A percentile compares a stretch with the other conserved stretches of the same genome.
Evolutionary conservation across 306 rosid species (phyloP).

Genomic region (Prosopis cineraria): DNA sequence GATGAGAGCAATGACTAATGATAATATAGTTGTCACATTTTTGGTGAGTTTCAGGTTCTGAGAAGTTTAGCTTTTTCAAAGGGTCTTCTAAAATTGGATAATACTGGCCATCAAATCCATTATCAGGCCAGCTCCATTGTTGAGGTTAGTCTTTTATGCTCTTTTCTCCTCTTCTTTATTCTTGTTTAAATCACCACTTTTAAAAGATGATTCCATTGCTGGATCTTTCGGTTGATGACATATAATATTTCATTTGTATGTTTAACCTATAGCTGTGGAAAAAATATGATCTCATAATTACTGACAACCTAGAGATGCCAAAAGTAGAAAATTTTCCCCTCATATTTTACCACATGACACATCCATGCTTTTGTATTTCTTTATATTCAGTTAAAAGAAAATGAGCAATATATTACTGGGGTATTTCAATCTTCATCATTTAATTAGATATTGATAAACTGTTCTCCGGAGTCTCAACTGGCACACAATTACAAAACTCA

Average conservation of each 20-base stretch:
- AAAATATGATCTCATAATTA: background rate
- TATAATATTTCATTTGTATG: background rate
- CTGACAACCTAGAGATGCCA: background rate
- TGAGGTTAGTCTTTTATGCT: conserved; percentile 47
- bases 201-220: background rate
- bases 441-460: background rate
- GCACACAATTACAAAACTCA: background rate
- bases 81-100: conserved; percentile 42
- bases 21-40: background rate
- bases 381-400: background rate
- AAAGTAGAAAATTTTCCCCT: background rate
- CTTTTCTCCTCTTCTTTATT: background rate
- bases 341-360: background rate
- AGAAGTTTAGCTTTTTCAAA: conserved; percentile 38
- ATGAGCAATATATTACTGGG: no score
- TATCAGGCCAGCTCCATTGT: conserved; percentile 57
- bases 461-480: background rate
- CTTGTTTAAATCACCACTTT: background rate
- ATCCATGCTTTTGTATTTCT: background rate
- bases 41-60: conserved; percentile 36
- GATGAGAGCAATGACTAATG: background rate
- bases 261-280: background rate
- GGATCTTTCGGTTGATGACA: background rate
- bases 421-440: background rate
- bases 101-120: conserved; percentile 51